Percentiles rank a stretch among this genome's conserved stretches.
Conservation (phyloP, 2,329 filamentous ascomycete genomes). For the Botrytis porri region DNA sequence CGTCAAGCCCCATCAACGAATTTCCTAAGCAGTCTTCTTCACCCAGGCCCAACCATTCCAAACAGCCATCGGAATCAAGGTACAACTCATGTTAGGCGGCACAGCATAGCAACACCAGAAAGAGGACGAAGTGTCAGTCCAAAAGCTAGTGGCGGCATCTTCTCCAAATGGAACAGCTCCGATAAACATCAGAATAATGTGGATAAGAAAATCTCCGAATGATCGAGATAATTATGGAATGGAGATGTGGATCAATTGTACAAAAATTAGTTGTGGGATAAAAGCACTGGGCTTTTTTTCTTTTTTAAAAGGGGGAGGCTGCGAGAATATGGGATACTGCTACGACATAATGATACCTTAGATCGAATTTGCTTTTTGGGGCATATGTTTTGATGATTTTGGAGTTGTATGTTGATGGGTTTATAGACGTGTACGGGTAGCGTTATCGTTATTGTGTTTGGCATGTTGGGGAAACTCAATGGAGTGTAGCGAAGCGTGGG, state of each 20-base stretch:
- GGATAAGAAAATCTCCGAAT: constrained; percentile 3
- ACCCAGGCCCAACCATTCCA: constrained; percentile 37
- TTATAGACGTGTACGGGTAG: not conserved
- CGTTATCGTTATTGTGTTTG: not conserved
- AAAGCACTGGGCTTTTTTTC: not conserved
- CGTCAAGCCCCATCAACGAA: constrained; percentile 25
- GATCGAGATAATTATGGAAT: not conserved
- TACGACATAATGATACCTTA: constrained; percentile 11
- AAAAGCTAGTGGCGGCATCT: constrained; percentile 8
- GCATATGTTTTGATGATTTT: not conserved
- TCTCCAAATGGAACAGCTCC: constrained; percentile 15
- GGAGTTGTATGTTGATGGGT: not conserved
- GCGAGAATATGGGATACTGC: constrained; percentile 1
- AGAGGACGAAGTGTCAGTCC: constrained; percentile 14
- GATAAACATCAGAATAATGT: constrained; percentile 7
- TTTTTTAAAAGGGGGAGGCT: not conserved
- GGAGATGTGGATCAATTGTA: not conserved
- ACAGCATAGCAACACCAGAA: constrained; percentile 13
- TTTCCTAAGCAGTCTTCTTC: constrained; percentile 34
- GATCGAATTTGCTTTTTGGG: not conserved
- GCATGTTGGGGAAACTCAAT: not conserved
- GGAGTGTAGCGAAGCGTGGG: not conserved
- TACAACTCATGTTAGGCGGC: constrained; percentile 10
- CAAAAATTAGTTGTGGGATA: not conserved
- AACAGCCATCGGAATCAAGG: constrained; percentile 28